These are phyloP conservation scores for Gaeumannomyces sp. DNA, from an alignment of 2,329 filamentous ascomycete genomes.

Conservation along the genomic window DNA sequence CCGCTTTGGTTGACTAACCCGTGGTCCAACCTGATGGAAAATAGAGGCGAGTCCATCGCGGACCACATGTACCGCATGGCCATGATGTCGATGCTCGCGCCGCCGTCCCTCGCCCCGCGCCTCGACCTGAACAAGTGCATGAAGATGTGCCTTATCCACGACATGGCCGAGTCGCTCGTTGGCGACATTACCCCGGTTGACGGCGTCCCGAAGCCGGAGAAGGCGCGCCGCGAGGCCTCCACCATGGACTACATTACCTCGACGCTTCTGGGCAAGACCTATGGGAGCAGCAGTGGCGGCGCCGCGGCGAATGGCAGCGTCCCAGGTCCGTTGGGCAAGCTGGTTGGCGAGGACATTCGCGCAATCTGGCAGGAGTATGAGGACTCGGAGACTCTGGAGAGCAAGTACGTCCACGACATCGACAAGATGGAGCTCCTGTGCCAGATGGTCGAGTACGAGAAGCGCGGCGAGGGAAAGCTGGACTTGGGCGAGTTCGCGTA, in stretches of 20 bases:
- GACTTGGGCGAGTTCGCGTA: conserved; percentile 84
- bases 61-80: conserved; percentile 99
- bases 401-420: conserved; percentile 87
- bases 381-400: conserved; percentile 75
- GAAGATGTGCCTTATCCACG: conserved; percentile 92
- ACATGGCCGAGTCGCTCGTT: conserved; percentile 93
- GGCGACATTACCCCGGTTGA: conserved; percentile 97
- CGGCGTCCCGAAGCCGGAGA: conserved; percentile 77
- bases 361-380: conserved; percentile 95
- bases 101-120: conserved; percentile 61
- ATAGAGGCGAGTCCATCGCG: conserved; percentile 78
- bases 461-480: conserved; percentile 53
- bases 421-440: conserved; percentile 94
- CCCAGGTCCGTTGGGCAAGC: neutral
- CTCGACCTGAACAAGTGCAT: conserved; percentile 80
- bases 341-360: conserved; percentile 63
- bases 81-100: conserved; percentile 87
- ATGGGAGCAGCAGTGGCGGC: conserved; percentile 35
- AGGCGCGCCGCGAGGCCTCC: conserved; percentile 75
- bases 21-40: conserved; percentile 14
- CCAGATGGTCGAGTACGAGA: conserved; percentile 97
- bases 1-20: neutral
- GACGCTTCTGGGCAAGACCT: conserved; percentile 65
- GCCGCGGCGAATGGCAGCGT: conserved; percentile 31
- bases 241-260: conserved; percentile 89